phyloP scores from a whole-genome alignment of 345 rosid genomes.

The Salix arbutifolia region DNA sequence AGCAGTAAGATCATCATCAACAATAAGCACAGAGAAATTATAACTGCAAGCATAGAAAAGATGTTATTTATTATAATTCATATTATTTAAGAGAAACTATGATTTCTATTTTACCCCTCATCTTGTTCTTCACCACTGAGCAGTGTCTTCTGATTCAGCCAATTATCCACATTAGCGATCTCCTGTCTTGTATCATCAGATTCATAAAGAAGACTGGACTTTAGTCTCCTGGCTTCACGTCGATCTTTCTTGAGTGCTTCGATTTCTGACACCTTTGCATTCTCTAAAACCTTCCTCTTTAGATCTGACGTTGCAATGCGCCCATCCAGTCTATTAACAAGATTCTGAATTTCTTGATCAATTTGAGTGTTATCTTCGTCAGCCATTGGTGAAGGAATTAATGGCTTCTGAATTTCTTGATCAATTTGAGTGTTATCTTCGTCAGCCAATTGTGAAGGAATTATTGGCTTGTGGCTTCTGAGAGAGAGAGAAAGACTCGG shows the following conservation, averaged over 20 bases:
- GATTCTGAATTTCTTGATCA: not conserved
- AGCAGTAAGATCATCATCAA: not conserved
- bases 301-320: not conserved
- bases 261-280: not conserved
- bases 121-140: no score
- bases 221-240: not conserved
- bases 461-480: not conserved
- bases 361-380: not conserved
- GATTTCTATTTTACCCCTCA: no score
- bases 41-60: not conserved
- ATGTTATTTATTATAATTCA: no score
- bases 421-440: not conserved
- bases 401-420: not conserved
- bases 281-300: not conserved
- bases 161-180: not conserved
- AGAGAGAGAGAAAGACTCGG: not conserved
- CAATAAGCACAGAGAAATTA: not conserved
- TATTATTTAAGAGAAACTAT: no score
- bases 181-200: not conserved
- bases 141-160: not conserved
- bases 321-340: not conserved
- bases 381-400: not conserved
- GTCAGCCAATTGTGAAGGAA: not conserved
- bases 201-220: not conserved
- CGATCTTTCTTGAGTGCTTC: not conserved